These are phyloP conservation scores for Suillus weaverae DNA, from an alignment of 768 basidiomycete species.

Conservation along the genomic window DNA sequence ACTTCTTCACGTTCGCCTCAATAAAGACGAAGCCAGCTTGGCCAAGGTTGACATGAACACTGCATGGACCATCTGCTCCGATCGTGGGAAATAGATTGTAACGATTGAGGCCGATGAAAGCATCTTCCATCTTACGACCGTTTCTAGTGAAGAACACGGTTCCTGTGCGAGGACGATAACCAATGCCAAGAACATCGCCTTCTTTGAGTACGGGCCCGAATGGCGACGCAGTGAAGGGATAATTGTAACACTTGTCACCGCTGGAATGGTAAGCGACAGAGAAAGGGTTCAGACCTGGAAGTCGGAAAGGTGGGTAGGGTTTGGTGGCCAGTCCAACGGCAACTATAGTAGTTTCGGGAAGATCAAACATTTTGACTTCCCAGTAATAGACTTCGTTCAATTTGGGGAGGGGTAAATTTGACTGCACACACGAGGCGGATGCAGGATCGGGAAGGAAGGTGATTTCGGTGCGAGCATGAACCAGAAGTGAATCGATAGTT, in stretches of 20 bases:
- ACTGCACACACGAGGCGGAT: constrained; percentile 92
- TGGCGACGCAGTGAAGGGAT: constrained; percentile 84
- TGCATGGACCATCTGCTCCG: constrained; percentile 94
- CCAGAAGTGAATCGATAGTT: constrained; percentile 86
- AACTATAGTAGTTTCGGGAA: constrained; percentile 83
- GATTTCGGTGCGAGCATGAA: constrained; percentile 95
- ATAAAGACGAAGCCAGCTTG: constrained; percentile 99
- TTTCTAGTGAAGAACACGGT: constrained; percentile 99
- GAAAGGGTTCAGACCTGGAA: constrained; percentile 82
- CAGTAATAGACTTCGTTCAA: constrained; percentile 99
- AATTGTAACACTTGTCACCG: constrained; percentile 97
- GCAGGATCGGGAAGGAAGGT: constrained; percentile 97
- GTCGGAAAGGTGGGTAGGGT: constrained; percentile 92
- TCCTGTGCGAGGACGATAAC: constrained; percentile 93
- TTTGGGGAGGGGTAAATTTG: constrained; percentile 94
- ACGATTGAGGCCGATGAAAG: constrained; percentile 83
- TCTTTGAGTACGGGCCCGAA: constrained; percentile 87
- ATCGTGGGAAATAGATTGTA: constrained; percentile 98
- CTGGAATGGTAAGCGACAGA: constrained; percentile 95
- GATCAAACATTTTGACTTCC: constrained; percentile 99
- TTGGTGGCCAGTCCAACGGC: constrained; percentile 95
- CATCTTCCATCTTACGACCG: constrained; percentile 95
- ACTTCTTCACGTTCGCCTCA: constrained; percentile 99
- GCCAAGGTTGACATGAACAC: constrained; percentile 95
- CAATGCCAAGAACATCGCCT: constrained; percentile 94